A percentile compares a stretch with the other conserved stretches of the same genome.
These are phyloP conservation scores for Hansenula lynferdii DNA, from an alignment of 1,139 yeast genomes.

Conservation along the genomic window DNA sequence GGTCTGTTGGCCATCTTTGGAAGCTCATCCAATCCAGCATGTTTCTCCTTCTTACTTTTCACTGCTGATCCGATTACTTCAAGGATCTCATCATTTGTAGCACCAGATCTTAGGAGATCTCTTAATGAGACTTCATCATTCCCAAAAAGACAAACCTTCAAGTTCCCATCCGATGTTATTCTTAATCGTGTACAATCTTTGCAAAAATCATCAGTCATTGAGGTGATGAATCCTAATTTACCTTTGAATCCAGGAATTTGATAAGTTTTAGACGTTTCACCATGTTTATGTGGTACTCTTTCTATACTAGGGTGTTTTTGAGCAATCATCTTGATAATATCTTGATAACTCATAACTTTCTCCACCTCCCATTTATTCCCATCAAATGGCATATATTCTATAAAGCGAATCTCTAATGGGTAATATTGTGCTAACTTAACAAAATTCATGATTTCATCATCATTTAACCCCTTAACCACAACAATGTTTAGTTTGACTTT, in stretches of 20 bases:
- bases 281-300: constrained; percentile 25
- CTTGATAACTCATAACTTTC: constrained; percentile 39
- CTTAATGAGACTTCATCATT: constrained; percentile 42
- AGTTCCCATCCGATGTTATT: constrained; percentile 45
- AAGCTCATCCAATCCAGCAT: constrained; percentile 43
- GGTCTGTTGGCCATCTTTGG: constrained; percentile 43
- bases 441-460: constrained; percentile 43
- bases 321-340: constrained; percentile 31
- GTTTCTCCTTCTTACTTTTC: constrained; percentile 38
- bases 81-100: constrained; percentile 29
- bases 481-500: constrained; percentile 43
- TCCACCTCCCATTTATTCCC: constrained; percentile 44
- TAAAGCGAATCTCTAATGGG: constrained; percentile 43
- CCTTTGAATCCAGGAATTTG: constrained; percentile 36
- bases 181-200: constrained; percentile 43
- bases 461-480: constrained; percentile 43
- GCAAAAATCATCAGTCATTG: constrained; percentile 49
- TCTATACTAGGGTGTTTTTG: constrained; percentile 21
- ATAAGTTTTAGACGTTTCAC: constrained; percentile 44
- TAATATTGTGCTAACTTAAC: constrained; percentile 33
- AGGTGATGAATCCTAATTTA: constrained; percentile 43
- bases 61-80: constrained; percentile 38
- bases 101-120: constrained; percentile 32
- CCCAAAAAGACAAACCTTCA: constrained; percentile 49
- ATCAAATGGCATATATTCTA: constrained; percentile 52